Base-by-base conservation (phyloP, 148 eudicot species). In the Rhododendron molle region DNA sequence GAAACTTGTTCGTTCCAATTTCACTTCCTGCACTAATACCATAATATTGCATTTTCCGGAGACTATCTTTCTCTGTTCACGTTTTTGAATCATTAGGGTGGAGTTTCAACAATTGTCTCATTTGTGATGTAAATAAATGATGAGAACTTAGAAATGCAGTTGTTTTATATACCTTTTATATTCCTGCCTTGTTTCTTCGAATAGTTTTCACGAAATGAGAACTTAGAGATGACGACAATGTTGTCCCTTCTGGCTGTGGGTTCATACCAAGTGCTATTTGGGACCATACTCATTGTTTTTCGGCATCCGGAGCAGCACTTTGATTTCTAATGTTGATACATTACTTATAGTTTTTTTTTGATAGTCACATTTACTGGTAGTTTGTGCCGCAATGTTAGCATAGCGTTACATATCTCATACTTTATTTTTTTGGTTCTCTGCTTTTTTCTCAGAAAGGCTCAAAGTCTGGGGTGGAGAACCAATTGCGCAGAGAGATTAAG, bases 401-500 rank as follows among this genome's bases (percentile, higher is more conserved):
- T 46, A 50, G 7, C 3, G 15, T 15, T 14, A n/a, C 36, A 6
- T 23, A 56, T 74, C 47, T 44, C 13, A 30, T 30, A 26, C 10
- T 74, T 1, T 0, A 16, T 58, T 32, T 49, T 71, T 32, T 74
- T 21, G 83, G 76, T 76, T 54, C 43, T 72, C 44, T 80, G 85
- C 49, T 85, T 13, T 40, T 86, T 81, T 74, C 85, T 26, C 88
- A 91, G 94, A 95, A 87, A 87, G 93, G 89, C 85, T 83, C 88
- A 16, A 78, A 65, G 56, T 91, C 85, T 83, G 90, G 73, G 11
- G 89, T 83, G 83, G 98, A 93, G 83, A 83, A 49, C 62, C 90
- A 84, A 81, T 89, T 96, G 83, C 97, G 96, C 14, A 50, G 86
- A 47, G 99, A 96, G 88, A 96, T 96, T 43, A 93, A 95, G 82